Evolutionary conservation across 345 rosid genomes (phyloP).

Genomic region (Triadica sebifera): DNA sequence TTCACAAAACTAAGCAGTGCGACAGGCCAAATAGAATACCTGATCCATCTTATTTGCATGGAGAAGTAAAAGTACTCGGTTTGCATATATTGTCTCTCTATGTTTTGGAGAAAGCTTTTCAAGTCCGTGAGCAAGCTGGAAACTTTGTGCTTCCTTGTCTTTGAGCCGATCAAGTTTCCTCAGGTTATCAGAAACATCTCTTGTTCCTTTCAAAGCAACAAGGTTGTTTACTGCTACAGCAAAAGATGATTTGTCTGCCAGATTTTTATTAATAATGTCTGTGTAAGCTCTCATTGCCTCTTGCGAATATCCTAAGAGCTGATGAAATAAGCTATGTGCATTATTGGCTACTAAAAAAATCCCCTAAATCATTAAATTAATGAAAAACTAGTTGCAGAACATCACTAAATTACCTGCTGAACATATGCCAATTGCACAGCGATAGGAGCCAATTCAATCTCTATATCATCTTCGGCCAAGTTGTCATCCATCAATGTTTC

Average conservation of each 20-base stretch:
- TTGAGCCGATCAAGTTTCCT: slow-evolving; percentile 81
- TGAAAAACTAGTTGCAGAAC: background rate
- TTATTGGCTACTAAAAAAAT: slow-evolving; percentile 20
- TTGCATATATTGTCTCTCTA: slow-evolving; percentile 75
- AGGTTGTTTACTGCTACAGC: slow-evolving; percentile 91
- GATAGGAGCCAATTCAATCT: slow-evolving; percentile 84
- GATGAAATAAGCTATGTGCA: slow-evolving; percentile 30
- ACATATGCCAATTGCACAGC: slow-evolving; percentile 85
- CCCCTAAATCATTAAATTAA: background rate
- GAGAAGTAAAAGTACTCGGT: slow-evolving; percentile 79
- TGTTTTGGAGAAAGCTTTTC: slow-evolving; percentile 81
- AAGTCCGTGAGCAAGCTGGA: slow-evolving; percentile 64
- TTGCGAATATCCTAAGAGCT: slow-evolving; percentile 65
- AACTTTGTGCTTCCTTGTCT: slow-evolving; percentile 55
- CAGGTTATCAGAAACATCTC: slow-evolving; percentile 73
- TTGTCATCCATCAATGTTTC: slow-evolving; percentile 75
- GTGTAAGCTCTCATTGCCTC: slow-evolving; percentile 63
- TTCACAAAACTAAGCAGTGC: slow-evolving; percentile 4
- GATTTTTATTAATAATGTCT: slow-evolving; percentile 58
- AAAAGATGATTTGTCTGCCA: slow-evolving; percentile 77
- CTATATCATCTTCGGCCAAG: slow-evolving; percentile 74
- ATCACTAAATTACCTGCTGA: slow-evolving; percentile 56
- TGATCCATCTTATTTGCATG: slow-evolving; percentile 95
- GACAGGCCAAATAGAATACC: slow-evolving; percentile 34
- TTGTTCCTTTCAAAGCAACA: slow-evolving; percentile 71